Conservation (phyloP, 106 monocot genomes). For the Amphibolis antarctica region DNA sequence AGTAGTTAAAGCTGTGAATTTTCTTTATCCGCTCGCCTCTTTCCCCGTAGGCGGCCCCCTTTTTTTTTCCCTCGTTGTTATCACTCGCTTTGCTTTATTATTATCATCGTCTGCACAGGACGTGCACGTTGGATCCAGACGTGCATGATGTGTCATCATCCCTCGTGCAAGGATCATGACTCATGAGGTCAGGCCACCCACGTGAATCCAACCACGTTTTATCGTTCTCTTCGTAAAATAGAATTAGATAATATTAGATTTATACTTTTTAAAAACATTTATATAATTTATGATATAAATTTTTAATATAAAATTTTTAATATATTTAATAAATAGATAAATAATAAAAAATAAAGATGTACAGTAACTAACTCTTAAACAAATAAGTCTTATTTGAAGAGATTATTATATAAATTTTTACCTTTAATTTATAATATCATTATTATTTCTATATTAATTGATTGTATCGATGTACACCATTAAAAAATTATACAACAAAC, state of each 20-base stretch:
- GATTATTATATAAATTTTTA: too few relatives aligned
- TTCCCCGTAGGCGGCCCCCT: neutral
- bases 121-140: neutral
- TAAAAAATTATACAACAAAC: too few relatives aligned
- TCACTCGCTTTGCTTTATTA: neutral
- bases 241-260: neutral
- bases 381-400: too few relatives aligned
- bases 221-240: neutral
- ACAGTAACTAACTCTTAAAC: too few relatives aligned
- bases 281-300: too few relatives aligned
- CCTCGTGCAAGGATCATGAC: too few relatives aligned
- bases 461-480: too few relatives aligned
- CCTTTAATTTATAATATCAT: too few relatives aligned
- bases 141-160: neutral
- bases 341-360: too few relatives aligned
- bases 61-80: neutral
- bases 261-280: neutral
- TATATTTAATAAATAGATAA: too few relatives aligned
- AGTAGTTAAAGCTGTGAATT: neutral
- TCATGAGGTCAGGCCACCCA: neutral
- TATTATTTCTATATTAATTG: too few relatives aligned
- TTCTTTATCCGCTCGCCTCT: neutral
- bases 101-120: neutral
- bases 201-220: neutral
- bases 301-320: too few relatives aligned